Base-by-base conservation (phyloP, 768 basidiomycete species). In the Hypsizygus marmoreus region DNA sequence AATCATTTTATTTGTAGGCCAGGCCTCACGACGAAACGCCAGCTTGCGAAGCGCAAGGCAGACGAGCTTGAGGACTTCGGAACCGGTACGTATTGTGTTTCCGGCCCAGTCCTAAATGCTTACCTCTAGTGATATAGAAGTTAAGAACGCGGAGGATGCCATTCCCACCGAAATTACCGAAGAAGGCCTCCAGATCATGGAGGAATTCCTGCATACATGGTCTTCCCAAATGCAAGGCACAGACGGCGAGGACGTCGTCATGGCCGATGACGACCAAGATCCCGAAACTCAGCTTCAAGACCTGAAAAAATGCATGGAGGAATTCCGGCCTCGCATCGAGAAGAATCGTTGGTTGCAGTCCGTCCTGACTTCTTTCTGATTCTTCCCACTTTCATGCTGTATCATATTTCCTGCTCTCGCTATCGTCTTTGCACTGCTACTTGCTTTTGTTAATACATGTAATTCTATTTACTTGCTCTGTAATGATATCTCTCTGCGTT, bases 41-140 rank as follows among this genome's bases (percentile, higher is more conserved):
- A 92, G 91, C 80, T 92, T 35, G 95, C 91, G n/a, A 88, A 88
- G 67, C 76, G 85, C 19, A 97, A 95, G 60, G 93, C 94, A 0
- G 90, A 94, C 47, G 92, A 95, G 54, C 69, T 97, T 25, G 91
- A 94, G 65, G 88, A 93, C 60, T 92, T 94, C 65, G 82, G 80
- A 72, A 50, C 40, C 38, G 53, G 55, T 57, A 39, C 32, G 39
- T 36, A 19, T 5, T 23, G 25, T 23, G 20, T 16, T 14, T 23
- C 19, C n/a, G n/a, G n/a, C n/a, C n/a, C n/a, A n/a, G n/a, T n/a
- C n/a, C n/a, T n/a, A n/a, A 20, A 13, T 8, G 14, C 13, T 12
- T 38, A 12, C 23, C 16, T 0, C 14, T n/a, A 25, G 5, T 28
- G 12, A 24, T 40, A 32, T 41, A 47, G 51, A 54, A 53, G 57